Conservation (phyloP, 768 basidiomycete genomes). For the Podaxis sp. region DNA sequence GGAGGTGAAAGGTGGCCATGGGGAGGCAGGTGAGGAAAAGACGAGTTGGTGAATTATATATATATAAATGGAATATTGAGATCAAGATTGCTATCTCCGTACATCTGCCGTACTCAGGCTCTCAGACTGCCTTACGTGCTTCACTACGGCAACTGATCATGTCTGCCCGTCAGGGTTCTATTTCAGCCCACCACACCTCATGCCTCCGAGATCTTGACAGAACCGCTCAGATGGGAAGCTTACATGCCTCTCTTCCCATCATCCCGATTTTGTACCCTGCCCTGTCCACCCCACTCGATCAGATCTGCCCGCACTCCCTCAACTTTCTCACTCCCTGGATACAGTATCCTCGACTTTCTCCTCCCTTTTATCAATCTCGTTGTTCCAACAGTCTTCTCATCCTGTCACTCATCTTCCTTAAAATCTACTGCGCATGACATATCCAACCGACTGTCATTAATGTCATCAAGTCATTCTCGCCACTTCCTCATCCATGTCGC, state of each 20-base stretch:
- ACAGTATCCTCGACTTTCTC: neutral
- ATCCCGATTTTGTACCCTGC: neutral
- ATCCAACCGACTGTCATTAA: neutral
- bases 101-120: constrained; percentile 13
- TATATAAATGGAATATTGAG: constrained; percentile 1
- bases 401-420: neutral
- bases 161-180: constrained; percentile 21
- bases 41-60: neutral
- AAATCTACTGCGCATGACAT: neutral
- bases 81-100: constrained; percentile 13
- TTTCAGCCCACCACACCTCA: constrained; percentile 17
- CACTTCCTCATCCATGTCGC: neutral
- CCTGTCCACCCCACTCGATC: constrained; percentile 8
- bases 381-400: neutral
- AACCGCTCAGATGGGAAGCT: constrained; percentile 33
- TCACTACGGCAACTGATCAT: constrained; percentile 20
- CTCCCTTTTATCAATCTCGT: neutral
- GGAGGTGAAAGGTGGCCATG: constrained; percentile 45
- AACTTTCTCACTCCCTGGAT: neutral
- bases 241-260: constrained; percentile 14
- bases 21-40: constrained; percentile 16
- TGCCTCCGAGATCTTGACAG: constrained; percentile 28
- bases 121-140: constrained; percentile 15
- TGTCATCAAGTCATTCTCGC: neutral
- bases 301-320: neutral